Base-by-base conservation (phyloP, 805 yeast genomes). In the Torulaspora microellipsoides region DNA sequence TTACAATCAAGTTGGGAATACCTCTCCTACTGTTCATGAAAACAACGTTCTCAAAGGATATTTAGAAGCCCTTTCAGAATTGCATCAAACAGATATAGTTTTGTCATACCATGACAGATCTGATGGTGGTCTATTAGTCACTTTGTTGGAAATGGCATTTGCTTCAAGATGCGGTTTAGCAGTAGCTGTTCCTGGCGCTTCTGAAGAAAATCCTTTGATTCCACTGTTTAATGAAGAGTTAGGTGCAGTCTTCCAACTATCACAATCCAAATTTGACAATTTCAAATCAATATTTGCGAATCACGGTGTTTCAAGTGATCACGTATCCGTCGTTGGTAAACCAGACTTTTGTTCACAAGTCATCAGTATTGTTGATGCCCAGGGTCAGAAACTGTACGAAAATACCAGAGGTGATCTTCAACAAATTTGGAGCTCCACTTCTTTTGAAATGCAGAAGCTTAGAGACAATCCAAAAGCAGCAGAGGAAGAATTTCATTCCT, bases 401-500 rank as follows among this genome's bases (percentile, higher is more conserved):
- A 71, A 73, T 48, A 65, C 84, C 8, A 80, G 98, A 66, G 80
- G 80, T 28, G 66, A 72, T 34, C 76, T 91, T 57, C 96, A 91
- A 68, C 81, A 82, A 61, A 68, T 75, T 40, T 93, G 99, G 99
- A 62, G 87, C 38, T 76, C 79, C 55, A 91, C 97, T 8, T 89
- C 97, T 0, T 87, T 85, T 70, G 81, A 84, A 62, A 77, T 93
- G 68, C 99, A 93, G 72, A 78, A 81, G 54, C 71, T 91, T 58
- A 83, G 99, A 73, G 99, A 93, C 67, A 90, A 93, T 68, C 99
- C 99, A 60, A 77, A 75, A 59, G 71, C 90, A 36, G 93, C 97
- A 9, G 83, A 81, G 49, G 89, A 91, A 71, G 99, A 93, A 67
- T 87, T 73, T 64, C 76, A 76, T 35, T 65, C 81, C 31, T 81